These are phyloP conservation scores for Blastobotrys capitulatus DNA, from an alignment of 1,139 yeast genomes.

Conservation along the genomic window DNA sequence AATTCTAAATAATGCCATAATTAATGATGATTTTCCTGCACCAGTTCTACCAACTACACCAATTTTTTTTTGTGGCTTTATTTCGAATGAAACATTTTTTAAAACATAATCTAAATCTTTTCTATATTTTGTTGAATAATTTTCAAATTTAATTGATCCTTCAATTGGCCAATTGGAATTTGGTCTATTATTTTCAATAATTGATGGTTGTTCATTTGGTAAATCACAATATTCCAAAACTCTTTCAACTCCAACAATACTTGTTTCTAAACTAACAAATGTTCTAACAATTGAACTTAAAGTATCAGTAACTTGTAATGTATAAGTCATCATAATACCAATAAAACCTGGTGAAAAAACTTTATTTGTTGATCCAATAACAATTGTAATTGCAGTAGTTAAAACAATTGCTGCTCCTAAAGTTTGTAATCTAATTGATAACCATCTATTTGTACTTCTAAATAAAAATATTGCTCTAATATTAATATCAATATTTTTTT, in stretches of 20 bases:
- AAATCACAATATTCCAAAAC: slow-evolving; percentile 65
- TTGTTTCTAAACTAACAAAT: slow-evolving; percentile 70
- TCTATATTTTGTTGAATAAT: slow-evolving; percentile 62
- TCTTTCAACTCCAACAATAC: slow-evolving; percentile 71
- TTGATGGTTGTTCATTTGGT: slow-evolving; percentile 50
- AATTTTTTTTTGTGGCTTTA: slow-evolving; percentile 59
- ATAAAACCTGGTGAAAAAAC: slow-evolving; percentile 60
- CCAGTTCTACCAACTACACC: slow-evolving; percentile 88
- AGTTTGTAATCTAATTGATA: slow-evolving; percentile 59
- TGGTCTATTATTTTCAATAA: slow-evolving; percentile 36
- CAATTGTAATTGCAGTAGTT: slow-evolving; percentile 43
- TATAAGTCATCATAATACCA: slow-evolving; percentile 70
- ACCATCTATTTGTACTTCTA: slow-evolving; percentile 53
- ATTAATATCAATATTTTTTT: slow-evolving; percentile 58
- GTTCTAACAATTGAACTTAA: slow-evolving; percentile 58
- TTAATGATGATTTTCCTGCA: slow-evolving; percentile 73
- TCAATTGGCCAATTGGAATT: slow-evolving; percentile 56
- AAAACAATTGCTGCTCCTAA: slow-evolving; percentile 63
- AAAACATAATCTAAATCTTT: slow-evolving; percentile 51
- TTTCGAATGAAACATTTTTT: slow-evolving; percentile 45
- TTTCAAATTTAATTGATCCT: slow-evolving; percentile 52
- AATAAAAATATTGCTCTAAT: slow-evolving; percentile 50
- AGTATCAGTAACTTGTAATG: slow-evolving; percentile 56
- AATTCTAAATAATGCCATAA: slow-evolving; percentile 67
- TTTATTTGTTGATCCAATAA: slow-evolving; percentile 49